Evolutionary conservation across 371 early-diverging fungal species (phyloP).

Genomic region (Parasitella parasitica): DNA sequence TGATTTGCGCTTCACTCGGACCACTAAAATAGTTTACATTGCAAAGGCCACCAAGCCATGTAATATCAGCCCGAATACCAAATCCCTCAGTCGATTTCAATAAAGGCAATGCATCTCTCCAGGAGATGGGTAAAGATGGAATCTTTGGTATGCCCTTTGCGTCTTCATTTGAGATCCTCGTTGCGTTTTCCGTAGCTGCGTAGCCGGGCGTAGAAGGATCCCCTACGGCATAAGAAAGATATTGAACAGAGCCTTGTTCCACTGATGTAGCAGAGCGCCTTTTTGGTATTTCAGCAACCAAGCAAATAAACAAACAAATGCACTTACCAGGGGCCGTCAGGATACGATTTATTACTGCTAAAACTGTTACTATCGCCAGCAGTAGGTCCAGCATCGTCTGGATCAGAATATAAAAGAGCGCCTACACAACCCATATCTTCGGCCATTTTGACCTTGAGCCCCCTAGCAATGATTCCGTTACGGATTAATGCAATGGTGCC

Average conservation of each 20-base stretch:
- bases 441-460: constrained; percentile 64
- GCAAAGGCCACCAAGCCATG: constrained; percentile 40
- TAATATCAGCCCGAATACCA: constrained; percentile 31
- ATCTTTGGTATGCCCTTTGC: constrained; percentile 51
- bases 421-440: constrained; percentile 58
- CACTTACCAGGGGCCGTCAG: constrained; percentile 11
- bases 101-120: constrained; percentile 59
- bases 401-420: constrained; percentile 61
- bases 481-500: constrained; percentile 65
- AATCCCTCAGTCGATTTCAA: constrained; percentile 49
- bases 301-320: not conserved
- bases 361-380: not conserved
- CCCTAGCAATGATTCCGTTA: constrained; percentile 58
- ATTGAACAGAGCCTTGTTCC: constrained; percentile 62
- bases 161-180: constrained; percentile 30
- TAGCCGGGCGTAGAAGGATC: constrained; percentile 70
- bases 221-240: constrained; percentile 45
- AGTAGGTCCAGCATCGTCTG: constrained; percentile 28
- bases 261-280: constrained; percentile 5
- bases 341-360: not conserved
- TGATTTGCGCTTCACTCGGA: constrained; percentile 48
- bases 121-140: constrained; percentile 68
- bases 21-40: constrained; percentile 53
- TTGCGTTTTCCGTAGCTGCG: constrained; percentile 53
- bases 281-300: not conserved